Evolutionary conservation across 1,139 yeast genomes (phyloP).

Genomic region (Suhomyces bribrorum): DNA sequence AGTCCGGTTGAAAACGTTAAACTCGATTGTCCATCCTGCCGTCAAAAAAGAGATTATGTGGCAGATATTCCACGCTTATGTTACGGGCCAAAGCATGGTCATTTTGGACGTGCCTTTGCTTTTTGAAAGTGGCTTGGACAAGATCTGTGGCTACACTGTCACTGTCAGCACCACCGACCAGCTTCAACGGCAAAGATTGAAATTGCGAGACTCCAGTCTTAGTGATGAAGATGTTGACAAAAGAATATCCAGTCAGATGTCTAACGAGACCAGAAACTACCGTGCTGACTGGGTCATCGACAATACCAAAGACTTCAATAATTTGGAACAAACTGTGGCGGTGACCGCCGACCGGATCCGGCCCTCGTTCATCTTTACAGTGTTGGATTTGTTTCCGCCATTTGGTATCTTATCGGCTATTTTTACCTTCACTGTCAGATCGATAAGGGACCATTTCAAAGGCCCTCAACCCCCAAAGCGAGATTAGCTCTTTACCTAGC

Average conservation of each 20-base stretch:
- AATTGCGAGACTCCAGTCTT: slow-evolving; percentile 67
- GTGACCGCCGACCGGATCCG: slow-evolving; percentile 42
- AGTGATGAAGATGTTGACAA: slow-evolving; percentile 65
- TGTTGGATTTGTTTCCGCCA: slow-evolving; percentile 63
- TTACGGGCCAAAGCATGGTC: slow-evolving; percentile 52
- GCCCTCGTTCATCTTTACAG: slow-evolving; percentile 58
- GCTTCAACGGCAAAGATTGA: slow-evolving; percentile 62
- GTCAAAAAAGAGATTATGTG: slow-evolving; percentile 68
- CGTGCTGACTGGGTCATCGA: slow-evolving; percentile 69
- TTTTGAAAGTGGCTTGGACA: slow-evolving; percentile 75
- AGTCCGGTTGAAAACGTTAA: slow-evolving; percentile 56
- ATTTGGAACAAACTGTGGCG: slow-evolving; percentile 51
- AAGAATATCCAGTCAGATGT: slow-evolving; percentile 78
- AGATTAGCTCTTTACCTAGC: not conserved
- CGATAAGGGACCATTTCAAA: slow-evolving; percentile 12
- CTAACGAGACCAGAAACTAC: slow-evolving; percentile 54
- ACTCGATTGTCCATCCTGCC: slow-evolving; percentile 86
- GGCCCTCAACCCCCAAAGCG: slow-evolving; percentile 7
- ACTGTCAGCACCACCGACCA: slow-evolving; percentile 65
- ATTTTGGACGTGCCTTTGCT: slow-evolving; percentile 87
- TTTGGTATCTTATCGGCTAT: slow-evolving; percentile 38
- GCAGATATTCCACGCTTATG: slow-evolving; percentile 60
- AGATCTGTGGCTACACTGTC: slow-evolving; percentile 69
- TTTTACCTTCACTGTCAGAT: slow-evolving; percentile 15
- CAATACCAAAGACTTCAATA: slow-evolving; percentile 56